A percentile compares a stretch with the other conserved stretches of the same genome.
These are phyloP conservation scores for Salmacisia buchloeana DNA, from an alignment of 1,284 basidiomycete genomes.

Conservation along the genomic window DNA sequence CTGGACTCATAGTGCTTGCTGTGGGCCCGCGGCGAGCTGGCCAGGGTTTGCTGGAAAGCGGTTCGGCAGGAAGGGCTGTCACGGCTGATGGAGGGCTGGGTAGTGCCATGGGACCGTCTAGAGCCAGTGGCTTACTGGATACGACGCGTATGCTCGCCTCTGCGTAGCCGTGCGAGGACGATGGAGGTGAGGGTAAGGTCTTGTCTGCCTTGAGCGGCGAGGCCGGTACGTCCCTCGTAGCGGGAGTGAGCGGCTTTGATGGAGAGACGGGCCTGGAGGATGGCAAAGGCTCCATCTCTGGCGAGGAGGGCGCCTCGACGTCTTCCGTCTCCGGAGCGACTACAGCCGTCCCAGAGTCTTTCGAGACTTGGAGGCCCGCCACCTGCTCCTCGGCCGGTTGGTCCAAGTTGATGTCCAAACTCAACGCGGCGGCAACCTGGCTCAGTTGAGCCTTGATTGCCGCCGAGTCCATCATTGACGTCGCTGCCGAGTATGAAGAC, in stretches of 20 bases:
- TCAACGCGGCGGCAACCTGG: conserved; percentile 4
- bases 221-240: not conserved
- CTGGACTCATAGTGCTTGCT: not conserved
- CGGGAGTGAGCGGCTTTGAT: not conserved
- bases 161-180: not conserved
- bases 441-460: not conserved
- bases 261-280: not conserved
- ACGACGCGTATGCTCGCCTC: not conserved
- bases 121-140: not conserved
- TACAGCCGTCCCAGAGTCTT: no score
- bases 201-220: not conserved
- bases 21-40: not conserved
- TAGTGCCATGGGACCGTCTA: no score
- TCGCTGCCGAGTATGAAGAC: not conserved
- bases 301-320: not conserved
- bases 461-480: not conserved
- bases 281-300: not conserved
- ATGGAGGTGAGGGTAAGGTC: not conserved
- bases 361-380: not conserved
- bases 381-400: not conserved
- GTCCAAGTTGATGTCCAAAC: not conserved
- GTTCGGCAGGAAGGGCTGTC: not conserved
- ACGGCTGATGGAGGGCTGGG: not conserved
- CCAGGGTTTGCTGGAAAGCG: not conserved
- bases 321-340: no score